A percentile compares a stretch with the other conserved stretches of the same genome.
phyloP scores from a whole-genome alignment of 305 asterid species.

The Fraxinus latifolia region DNA sequence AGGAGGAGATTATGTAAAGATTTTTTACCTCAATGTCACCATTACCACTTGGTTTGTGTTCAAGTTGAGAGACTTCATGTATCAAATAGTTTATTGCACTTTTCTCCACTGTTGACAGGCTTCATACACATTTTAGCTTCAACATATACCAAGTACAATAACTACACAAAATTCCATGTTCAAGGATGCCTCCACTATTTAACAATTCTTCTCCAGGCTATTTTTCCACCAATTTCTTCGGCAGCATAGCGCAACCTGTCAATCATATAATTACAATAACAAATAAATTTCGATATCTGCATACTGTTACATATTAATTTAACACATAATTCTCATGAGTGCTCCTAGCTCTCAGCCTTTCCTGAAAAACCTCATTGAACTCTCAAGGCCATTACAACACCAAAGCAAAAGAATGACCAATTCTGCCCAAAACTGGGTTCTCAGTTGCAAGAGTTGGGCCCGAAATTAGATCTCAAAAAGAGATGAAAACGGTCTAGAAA shows the following conservation, averaged over 20 bases:
- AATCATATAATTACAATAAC: background rate
- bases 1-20: background rate
- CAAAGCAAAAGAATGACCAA: background rate
- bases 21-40: background rate
- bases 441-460: background rate
- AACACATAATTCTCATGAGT: background rate
- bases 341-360: background rate
- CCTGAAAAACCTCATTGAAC: background rate
- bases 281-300: background rate
- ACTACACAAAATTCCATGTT: background rate
- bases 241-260: constrained; percentile 31
- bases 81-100: background rate
- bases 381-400: background rate
- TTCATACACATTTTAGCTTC: background rate
- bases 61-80: background rate
- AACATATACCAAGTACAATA: background rate
- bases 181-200: background rate
- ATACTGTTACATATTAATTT: background rate
- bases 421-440: background rate
- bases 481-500: background rate
- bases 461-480: background rate
- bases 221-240: constrained; percentile 29
- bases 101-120: background rate
- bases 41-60: background rate
- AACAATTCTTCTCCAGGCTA: constrained; percentile 29